A percentile compares a stretch with the other conserved stretches of the same genome.
These are phyloP conservation scores for Botryosphaeria dothidea DNA, from an alignment of 2,329 filamentous ascomycete genomes.

Conservation along the genomic window DNA sequence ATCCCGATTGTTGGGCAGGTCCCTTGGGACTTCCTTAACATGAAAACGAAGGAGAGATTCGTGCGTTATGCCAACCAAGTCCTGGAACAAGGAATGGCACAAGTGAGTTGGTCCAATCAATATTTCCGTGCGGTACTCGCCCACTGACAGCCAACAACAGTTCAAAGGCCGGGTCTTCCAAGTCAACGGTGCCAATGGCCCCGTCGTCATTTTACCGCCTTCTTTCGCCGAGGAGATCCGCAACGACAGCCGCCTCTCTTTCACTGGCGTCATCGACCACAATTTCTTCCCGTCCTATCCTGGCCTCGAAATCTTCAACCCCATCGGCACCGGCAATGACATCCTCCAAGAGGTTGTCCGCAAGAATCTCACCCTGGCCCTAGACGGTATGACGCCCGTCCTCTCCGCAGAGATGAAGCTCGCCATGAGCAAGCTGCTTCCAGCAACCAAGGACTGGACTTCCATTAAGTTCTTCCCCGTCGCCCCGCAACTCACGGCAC, in stretches of 20 bases:
- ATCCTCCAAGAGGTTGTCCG: neutral
- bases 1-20: neutral
- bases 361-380: conserved; percentile 1
- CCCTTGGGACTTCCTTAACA: conserved; percentile 1
- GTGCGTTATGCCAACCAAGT: conserved; percentile 1
- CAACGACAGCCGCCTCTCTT: neutral
- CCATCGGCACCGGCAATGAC: conserved; percentile 8
- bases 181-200: conserved; percentile 11
- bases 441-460: neutral
- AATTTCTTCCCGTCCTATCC: conserved; percentile 9
- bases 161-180: neutral
- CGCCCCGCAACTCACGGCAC: conserved; percentile 39
- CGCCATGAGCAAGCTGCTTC: neutral
- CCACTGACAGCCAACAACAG: neutral
- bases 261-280: conserved; percentile 14
- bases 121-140: neutral
- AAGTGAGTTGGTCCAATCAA: neutral
- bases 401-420: neutral
- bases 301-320: neutral
- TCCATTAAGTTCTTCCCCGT: conserved; percentile 24
- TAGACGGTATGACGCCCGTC: neutral
- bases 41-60: conserved; percentile 8
- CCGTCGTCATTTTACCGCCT: neutral
- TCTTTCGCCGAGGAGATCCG: conserved; percentile 5
- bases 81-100: neutral